Evolutionary conservation across 2,329 filamentous ascomycete species (phyloP), one percentile per base, ranked within the genome.

Genomic region (Exophiala oligosperma): DNA sequence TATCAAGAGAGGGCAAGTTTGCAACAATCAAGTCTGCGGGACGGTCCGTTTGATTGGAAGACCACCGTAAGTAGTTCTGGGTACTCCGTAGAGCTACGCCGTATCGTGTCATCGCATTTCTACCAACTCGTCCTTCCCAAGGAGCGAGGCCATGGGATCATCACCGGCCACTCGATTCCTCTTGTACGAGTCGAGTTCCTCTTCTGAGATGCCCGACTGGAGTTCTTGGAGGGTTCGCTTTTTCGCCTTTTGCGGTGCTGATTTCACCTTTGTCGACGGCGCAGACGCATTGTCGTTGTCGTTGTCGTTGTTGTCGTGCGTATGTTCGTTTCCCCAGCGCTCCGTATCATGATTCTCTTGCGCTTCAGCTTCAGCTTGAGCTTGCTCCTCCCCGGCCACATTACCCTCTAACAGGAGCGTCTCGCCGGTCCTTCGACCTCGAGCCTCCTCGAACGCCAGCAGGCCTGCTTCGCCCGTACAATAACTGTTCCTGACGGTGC

Each of bases 391-490:
- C 23, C 17, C 51, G 14, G 24, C 40, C 35, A 14, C 57, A 43
- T 50, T 56, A 35, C 35, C 38, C 24, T 60, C 58, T 53, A 52
- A 12, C 55, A 74, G 68, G n/a, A 84, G 67, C 37, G 77, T 71
- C 28, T 74, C 69, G 4, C 76, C 80, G 37, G 76, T 76, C 54
- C 81, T 72, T 71, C 86, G 76, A 32, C 79, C 78, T 64, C 94
- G 87, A 0, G 90, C 86, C 56, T 90, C 88, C 66, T 92, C 87
- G 74, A 90, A 92, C 1, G 91, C 92, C 61, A 77, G 77, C 72
- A 86, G 95, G 37, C 94, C 94, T 58, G 90, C 90, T 60, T 94
- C 91, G 26, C 94, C 94, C 0, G 93, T 97, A 73, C 94, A 99
- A 70, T 97, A 99, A 69, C 92, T 96, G 74, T 99, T 97, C 76